These are phyloP conservation scores for Pseudocercospora eumusae DNA, from an alignment of 2,329 filamentous ascomycete genomes.

Conservation along the genomic window DNA sequence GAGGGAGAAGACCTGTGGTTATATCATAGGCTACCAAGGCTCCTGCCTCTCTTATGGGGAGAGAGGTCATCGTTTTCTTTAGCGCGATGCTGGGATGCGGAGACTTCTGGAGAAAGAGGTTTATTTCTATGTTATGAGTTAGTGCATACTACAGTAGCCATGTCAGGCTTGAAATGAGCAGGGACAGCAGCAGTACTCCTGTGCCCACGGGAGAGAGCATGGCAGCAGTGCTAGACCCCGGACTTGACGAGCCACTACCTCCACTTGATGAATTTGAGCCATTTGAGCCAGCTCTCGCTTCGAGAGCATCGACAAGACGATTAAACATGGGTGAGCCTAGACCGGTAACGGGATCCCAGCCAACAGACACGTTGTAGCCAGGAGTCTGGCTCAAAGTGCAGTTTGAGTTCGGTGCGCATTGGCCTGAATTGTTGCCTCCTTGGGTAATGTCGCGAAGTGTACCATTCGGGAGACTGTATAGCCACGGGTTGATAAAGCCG, in stretches of 20 bases:
- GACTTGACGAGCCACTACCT: background rate
- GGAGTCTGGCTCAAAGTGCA: slow-evolving; percentile 27
- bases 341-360: slow-evolving; percentile 32
- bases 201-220: background rate
- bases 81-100: background rate
- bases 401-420: slow-evolving; percentile 23
- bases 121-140: background rate
- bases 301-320: background rate
- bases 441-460: slow-evolving; percentile 52
- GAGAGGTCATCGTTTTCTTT: background rate
- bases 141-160: background rate
- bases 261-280: background rate
- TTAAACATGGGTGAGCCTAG: slow-evolving; percentile 13
- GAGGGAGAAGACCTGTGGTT: background rate
- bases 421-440: slow-evolving; percentile 31
- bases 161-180: background rate
- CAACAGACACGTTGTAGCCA: slow-evolving; percentile 28
- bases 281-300: background rate
- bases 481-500: slow-evolving; percentile 60
- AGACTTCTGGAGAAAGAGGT: background rate
- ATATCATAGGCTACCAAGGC: background rate
- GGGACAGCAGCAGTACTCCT: background rate
- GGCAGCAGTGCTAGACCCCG: background rate
- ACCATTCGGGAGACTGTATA: slow-evolving; percentile 50
- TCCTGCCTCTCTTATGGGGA: background rate